Conservation (phyloP, 371 early-diverging fungal genomes). For the Rhizopus delemar region DNA sequence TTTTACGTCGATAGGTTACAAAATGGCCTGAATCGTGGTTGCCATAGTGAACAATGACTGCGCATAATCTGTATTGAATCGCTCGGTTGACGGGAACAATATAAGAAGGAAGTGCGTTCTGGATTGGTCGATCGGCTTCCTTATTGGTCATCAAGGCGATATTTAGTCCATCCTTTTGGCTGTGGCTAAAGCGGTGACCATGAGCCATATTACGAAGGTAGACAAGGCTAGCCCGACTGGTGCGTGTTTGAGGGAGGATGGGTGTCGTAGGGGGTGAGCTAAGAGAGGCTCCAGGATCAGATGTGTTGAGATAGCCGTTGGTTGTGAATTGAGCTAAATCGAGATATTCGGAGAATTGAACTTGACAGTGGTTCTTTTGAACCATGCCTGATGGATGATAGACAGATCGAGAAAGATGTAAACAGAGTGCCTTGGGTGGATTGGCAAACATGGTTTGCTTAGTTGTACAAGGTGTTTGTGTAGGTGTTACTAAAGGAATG, state of each 20-base stretch:
- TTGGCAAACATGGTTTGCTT: conserved; percentile 69
- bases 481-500: conserved; percentile 34
- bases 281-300: conserved; percentile 43
- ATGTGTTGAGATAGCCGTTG: conserved; percentile 54
- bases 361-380: conserved; percentile 68
- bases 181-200: conserved; percentile 41
- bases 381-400: conserved; percentile 66
- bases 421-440: conserved; percentile 63
- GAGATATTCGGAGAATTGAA: conserved; percentile 61
- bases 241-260: conserved; percentile 23
- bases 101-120: conserved; percentile 42
- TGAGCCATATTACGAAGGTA: conserved; percentile 53
- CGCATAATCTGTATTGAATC: conserved; percentile 71
- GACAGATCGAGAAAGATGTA: conserved; percentile 76
- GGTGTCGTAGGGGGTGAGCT: conserved; percentile 38
- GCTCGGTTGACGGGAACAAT: conserved; percentile 33
- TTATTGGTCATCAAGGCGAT: conserved; percentile 32
- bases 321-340: conserved; percentile 69
- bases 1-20: conserved; percentile 82
- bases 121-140: conserved; percentile 32
- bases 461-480: conserved; percentile 43
- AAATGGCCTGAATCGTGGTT: conserved; percentile 91
- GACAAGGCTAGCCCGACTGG: conserved; percentile 45
- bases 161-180: conserved; percentile 31
- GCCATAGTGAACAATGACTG: conserved; percentile 88